Evolutionary conservation across 164 flowering plant species (phyloP).

Genomic region (Nymphaea thermarum): DNA sequence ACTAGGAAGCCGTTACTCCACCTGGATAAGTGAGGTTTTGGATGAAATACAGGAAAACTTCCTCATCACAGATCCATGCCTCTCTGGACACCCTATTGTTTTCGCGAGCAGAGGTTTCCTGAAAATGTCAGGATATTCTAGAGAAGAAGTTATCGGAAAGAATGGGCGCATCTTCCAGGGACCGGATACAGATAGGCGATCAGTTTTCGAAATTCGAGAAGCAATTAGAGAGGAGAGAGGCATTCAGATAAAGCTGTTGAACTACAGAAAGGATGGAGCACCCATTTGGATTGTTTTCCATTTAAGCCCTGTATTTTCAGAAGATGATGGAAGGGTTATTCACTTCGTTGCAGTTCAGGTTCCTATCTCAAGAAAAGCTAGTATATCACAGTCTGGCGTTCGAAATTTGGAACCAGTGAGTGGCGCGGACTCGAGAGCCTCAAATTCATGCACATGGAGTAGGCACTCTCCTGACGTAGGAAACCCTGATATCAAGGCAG

Average conservation of each 20-base stretch:
- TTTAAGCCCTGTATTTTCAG: constrained; percentile 61
- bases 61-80: constrained; percentile 76
- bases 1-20: constrained; percentile 38
- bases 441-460: too few species aligned
- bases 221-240: constrained; percentile 63
- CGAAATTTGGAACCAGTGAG: not conserved
- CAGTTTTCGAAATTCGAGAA: constrained; percentile 69
- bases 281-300: constrained; percentile 87
- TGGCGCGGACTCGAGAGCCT: too few species aligned
- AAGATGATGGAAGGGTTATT: constrained; percentile 52
- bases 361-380: constrained; percentile 36
- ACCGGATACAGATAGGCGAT: constrained; percentile 46
- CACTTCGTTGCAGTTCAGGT: constrained; percentile 83
- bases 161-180: constrained; percentile 88
- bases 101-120: constrained; percentile 74
- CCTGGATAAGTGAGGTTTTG: constrained; percentile 46
- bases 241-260: constrained; percentile 48
- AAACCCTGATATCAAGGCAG: too few species aligned
- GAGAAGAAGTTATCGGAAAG: constrained; percentile 61
- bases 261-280: constrained; percentile 75
- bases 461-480: too few species aligned
- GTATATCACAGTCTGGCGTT: constrained; percentile 7
- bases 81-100: constrained; percentile 84
- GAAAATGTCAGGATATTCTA: constrained; percentile 68
- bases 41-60: constrained; percentile 59